phyloP scores from a whole-genome alignment of 805 yeast genomes.

The Brettanomyces bruxellensis region DNA sequence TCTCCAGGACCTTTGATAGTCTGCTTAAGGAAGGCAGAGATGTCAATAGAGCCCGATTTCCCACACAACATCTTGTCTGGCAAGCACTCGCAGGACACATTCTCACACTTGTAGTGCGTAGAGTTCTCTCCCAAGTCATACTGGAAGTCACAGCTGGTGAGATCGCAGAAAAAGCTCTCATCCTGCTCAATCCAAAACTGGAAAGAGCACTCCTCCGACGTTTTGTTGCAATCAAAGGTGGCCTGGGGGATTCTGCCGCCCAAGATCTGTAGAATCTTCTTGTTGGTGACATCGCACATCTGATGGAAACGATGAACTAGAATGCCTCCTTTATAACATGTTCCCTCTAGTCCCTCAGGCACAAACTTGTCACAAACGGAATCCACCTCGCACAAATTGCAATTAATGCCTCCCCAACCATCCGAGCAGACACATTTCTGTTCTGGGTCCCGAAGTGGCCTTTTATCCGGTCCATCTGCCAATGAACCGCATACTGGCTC shows the following conservation, averaged over 20 bases:
- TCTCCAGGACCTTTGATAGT: slow-evolving; percentile 92
- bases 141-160: slow-evolving; percentile 62
- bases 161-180: slow-evolving; percentile 87
- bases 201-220: slow-evolving; percentile 63
- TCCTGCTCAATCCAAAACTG: slow-evolving; percentile 92
- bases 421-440: slow-evolving; percentile 62
- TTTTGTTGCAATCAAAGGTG: slow-evolving; percentile 77
- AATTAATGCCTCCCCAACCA: slow-evolving; percentile 94
- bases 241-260: slow-evolving; percentile 83
- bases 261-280: slow-evolving; percentile 73
- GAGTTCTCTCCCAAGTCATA: slow-evolving; percentile 53
- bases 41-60: slow-evolving; percentile 86
- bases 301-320: slow-evolving; percentile 75
- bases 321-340: slow-evolving; percentile 82
- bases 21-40: slow-evolving; percentile 83
- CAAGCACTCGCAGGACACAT: slow-evolving; percentile 77
- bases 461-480: slow-evolving; percentile 41
- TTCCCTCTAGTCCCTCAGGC: slow-evolving; percentile 77
- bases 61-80: slow-evolving; percentile 95
- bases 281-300: slow-evolving; percentile 90
- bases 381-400: slow-evolving; percentile 75
- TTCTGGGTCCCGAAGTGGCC: slow-evolving; percentile 52
- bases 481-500: slow-evolving; percentile 82
- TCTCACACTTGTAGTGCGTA: slow-evolving; percentile 70
- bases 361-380: slow-evolving; percentile 74